Base-by-base conservation (phyloP, 768 basidiomycete genomes). In the Rhizopogon sp. region DNA sequence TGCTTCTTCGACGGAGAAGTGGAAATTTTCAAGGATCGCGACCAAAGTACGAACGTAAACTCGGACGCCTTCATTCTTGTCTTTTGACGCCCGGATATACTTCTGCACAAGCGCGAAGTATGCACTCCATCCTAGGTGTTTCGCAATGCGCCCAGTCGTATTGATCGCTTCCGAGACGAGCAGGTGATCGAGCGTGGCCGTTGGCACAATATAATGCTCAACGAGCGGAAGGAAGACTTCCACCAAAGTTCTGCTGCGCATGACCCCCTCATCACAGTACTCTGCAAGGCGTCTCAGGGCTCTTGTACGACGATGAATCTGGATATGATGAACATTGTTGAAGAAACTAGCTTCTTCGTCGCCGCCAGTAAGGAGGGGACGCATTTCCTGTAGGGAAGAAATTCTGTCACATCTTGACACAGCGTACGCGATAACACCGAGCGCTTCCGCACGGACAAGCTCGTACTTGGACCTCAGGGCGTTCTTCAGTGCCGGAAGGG, bases 301-400 rank as follows among this genome's bases (percentile, higher is more conserved):
- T 56, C 96, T 75, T 1, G 86, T 84, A 22, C 96, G 85, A 58
- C 95, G 84, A 68, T 98, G 95, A 3, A 88, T 73, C 70, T 99
- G 97, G 43, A 98, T 82, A 66, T 99, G 97, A 52, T 88, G 82
- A 46, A 98, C 84, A 69, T 99, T 99, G 76, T 87, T 87, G 80
- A 99, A 98, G 74, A 98, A 95, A 66, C 88, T 94, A 33, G 93
- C 93, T 69, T 99, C 96, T 47, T 90, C 87, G 65, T 98, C 94
- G 1, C 92, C 95, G 16, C 78, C 83, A 7, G 90, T 91, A 33
- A 98, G 78, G 6, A 98, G 72, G 10, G 84, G 78, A 22, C 74
- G 82, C 84, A 98, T 85, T 65, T 98, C 94, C 49, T 83, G 83
- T 28, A 98, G 70, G 2, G 79, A 68, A 0, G 72, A 64, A 31